Conservation (phyloP, 257 asterid genomes). For the Plectranthus barbatus region DNA sequence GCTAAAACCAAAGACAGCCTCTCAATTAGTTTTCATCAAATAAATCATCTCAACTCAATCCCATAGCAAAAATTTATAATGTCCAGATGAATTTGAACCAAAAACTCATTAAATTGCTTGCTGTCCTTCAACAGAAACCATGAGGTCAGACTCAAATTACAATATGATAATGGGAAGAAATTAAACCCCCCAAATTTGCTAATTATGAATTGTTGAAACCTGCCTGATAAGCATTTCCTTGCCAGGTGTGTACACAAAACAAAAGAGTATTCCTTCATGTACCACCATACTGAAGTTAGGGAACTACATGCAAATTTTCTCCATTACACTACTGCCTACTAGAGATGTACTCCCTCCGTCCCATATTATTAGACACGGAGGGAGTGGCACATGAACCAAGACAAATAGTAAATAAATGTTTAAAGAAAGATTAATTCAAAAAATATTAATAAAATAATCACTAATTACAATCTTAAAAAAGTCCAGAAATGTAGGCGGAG, state of each 20-base stretch:
- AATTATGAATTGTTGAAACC: background rate
- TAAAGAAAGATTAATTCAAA: too few species aligned
- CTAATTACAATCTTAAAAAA: too few species aligned
- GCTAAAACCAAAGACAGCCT: background rate
- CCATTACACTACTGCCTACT: background rate
- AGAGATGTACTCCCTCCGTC: too few species aligned
- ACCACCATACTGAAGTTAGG: background rate
- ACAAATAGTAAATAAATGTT: too few species aligned
- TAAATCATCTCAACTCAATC: background rate
- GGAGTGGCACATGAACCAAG: too few species aligned
- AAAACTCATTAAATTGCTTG: background rate
- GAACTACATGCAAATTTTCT: background rate
- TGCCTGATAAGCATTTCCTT: background rate
- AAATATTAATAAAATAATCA: too few species aligned
- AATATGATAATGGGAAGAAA: background rate
- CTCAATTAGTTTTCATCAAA: background rate
- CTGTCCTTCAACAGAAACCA: background rate
- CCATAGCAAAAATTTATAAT: background rate
- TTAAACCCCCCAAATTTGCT: background rate
- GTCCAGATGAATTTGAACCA: background rate
- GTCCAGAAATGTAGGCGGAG: too few species aligned
- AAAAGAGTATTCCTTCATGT: background rate
- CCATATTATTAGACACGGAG: too few species aligned
- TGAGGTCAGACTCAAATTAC: background rate
- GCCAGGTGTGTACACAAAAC: background rate